Evolutionary conservation across 345 rosid genomes (phyloP).

Genomic region (Trapa bicornis): DNA sequence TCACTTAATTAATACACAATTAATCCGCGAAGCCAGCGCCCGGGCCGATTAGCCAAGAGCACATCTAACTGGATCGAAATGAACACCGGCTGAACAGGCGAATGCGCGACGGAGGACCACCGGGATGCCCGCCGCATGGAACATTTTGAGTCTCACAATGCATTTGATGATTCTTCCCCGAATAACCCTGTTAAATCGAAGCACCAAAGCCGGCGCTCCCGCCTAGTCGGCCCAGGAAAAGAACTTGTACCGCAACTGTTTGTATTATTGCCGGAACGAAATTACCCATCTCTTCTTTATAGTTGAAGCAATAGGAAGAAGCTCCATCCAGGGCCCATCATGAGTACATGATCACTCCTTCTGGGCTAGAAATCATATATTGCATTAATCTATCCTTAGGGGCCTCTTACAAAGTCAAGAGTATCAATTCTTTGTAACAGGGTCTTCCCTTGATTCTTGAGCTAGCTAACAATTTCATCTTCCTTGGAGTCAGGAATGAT

Average conservation of each 20-base stretch:
- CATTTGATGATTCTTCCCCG: background rate
- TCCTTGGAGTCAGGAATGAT: too few species aligned
- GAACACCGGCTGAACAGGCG: background rate
- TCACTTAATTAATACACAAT: too few species aligned
- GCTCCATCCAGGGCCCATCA: too few species aligned
- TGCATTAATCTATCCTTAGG: too few species aligned
- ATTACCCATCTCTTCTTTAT: background rate
- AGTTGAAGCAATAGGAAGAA: too few species aligned
- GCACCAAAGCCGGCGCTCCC: background rate
- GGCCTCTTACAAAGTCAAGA: too few species aligned
- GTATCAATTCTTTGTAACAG: too few species aligned
- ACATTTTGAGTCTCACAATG: background rate
- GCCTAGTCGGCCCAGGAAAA: too few species aligned
- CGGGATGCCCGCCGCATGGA: background rate
- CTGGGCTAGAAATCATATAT: background rate
- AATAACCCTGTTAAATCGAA: background rate
- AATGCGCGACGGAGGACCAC: background rate
- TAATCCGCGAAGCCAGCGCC: background rate
- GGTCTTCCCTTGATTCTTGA: too few species aligned
- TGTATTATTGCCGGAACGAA: background rate
- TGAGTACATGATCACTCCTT: background rate
- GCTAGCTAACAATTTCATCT: too few species aligned
- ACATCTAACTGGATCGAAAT: background rate
- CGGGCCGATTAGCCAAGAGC: background rate
- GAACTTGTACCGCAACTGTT: background rate